Conservation (phyloP, 768 basidiomycete species). For the Boletus fagicola region DNA sequence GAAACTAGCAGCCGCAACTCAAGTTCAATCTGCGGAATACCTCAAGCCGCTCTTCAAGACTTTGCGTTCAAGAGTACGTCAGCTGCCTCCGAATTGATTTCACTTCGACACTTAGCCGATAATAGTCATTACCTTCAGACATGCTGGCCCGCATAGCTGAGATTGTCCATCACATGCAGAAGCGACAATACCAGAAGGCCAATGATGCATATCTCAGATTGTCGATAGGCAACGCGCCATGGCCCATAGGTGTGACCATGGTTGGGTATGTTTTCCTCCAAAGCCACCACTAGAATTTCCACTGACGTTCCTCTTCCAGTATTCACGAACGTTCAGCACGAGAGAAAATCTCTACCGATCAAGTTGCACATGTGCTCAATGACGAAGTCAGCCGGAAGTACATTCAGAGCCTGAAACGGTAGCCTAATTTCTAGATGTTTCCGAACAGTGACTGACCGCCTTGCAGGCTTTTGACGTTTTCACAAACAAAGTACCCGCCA, state of each 20-base stretch:
- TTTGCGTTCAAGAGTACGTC: constrained; percentile 80
- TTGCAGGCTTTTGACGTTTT: constrained; percentile 84
- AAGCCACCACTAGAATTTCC: neutral
- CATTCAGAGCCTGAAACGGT: constrained; percentile 96
- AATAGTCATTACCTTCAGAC: constrained; percentile 74
- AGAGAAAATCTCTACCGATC: constrained; percentile 96
- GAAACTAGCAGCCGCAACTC: constrained; percentile 91
- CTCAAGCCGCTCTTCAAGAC: constrained; percentile 95
- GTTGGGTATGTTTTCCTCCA: constrained; percentile 68
- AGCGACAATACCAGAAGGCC: constrained; percentile 89
- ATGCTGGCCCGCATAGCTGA: constrained; percentile 86
- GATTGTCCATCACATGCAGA: constrained; percentile 96
- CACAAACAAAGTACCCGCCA: constrained; percentile 95
- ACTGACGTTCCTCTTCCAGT: constrained; percentile 38
- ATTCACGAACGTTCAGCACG: constrained; percentile 98
- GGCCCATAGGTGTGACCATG: constrained; percentile 99
- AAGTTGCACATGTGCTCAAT: constrained; percentile 97
- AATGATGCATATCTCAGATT: constrained; percentile 97
- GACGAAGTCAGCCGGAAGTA: constrained; percentile 99
- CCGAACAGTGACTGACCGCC: constrained; percentile 6
- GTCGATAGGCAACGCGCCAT: constrained; percentile 97
- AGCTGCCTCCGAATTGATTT: neutral
- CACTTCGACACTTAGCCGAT: constrained; percentile 10
- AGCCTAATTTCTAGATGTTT: constrained; percentile 13
- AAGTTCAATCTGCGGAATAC: constrained; percentile 94